Evolutionary conservation across 2,329 filamentous ascomycete genomes (phyloP).

Genomic region (Fusarium annulatum): DNA sequence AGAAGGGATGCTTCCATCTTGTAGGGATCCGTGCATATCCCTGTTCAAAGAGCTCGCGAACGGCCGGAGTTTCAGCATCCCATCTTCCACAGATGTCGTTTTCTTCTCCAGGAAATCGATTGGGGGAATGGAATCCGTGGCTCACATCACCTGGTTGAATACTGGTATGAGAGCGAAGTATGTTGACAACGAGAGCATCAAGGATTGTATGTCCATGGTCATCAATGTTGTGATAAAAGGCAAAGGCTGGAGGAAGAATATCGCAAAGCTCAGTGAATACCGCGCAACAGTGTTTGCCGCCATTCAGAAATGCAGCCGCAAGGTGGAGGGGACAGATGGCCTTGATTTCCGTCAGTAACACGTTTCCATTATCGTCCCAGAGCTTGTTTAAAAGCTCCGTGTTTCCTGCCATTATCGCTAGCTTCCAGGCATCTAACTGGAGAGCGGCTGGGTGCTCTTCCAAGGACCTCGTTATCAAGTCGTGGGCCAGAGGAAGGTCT

Average conservation of each 20-base stretch:
- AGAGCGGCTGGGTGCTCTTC: fast-evolving
- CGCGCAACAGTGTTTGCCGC: no score
- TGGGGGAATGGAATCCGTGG: background rate
- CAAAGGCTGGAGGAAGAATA: no score
- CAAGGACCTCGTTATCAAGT: background rate
- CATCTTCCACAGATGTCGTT: background rate
- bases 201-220: background rate
- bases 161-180: background rate
- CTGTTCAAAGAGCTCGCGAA: background rate
- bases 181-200: fast-evolving
- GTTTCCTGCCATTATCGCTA: background rate
- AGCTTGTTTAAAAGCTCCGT: fast-evolving
- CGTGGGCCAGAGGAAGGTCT: background rate
- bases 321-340: background rate
- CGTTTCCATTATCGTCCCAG: no score
- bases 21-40: background rate
- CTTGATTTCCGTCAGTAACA: no score
- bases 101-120: background rate
- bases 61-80: fast-evolving
- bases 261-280: no score
- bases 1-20: background rate
- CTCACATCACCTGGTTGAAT: background rate
- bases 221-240: fast-evolving
- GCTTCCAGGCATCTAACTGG: background rate
- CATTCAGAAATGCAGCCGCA: background rate